These are phyloP conservation scores for Aspergillus novofumigatus DNA, from an alignment of 2,329 filamentous ascomycete genomes.

Conservation along the genomic window DNA sequence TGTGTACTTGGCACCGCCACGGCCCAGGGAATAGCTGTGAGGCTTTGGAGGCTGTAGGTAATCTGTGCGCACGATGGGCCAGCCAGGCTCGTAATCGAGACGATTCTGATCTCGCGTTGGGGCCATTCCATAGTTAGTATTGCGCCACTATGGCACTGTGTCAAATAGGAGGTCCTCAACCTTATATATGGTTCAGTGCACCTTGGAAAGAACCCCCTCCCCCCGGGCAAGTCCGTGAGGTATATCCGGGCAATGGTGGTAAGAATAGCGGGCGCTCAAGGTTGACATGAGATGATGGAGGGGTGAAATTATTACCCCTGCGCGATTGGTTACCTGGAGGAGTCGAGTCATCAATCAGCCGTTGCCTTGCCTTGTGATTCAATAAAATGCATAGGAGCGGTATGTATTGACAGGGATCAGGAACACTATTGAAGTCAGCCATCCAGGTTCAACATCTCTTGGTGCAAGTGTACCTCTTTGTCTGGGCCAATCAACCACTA, in stretches of 20 bases:
- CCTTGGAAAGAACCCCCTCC: background rate
- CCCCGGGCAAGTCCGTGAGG: background rate
- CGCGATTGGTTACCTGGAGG: background rate
- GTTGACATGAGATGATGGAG: background rate
- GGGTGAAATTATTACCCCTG: background rate
- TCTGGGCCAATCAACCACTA: background rate
- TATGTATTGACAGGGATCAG: conserved; percentile 2
- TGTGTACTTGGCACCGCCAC: background rate
- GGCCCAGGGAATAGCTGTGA: background rate
- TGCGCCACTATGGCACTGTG: background rate
- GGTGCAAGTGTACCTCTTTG: background rate
- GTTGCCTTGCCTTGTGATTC: background rate
- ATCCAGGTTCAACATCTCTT: background rate
- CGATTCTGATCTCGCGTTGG: background rate
- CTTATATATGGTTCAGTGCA: background rate
- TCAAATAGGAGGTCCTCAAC: background rate
- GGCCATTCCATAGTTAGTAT: background rate
- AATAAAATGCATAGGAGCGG: conserved; percentile 1
- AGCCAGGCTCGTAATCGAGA: background rate
- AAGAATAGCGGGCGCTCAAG: background rate
- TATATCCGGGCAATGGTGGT: background rate
- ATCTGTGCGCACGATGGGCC: too few relatives aligned
- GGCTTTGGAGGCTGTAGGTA: background rate
- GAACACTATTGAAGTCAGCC: conserved; percentile 2
- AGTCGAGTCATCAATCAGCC: background rate